phyloP scores from a whole-genome alignment of 2,329 filamentous ascomycete species.

The Paraconiothyrium sp. region DNA sequence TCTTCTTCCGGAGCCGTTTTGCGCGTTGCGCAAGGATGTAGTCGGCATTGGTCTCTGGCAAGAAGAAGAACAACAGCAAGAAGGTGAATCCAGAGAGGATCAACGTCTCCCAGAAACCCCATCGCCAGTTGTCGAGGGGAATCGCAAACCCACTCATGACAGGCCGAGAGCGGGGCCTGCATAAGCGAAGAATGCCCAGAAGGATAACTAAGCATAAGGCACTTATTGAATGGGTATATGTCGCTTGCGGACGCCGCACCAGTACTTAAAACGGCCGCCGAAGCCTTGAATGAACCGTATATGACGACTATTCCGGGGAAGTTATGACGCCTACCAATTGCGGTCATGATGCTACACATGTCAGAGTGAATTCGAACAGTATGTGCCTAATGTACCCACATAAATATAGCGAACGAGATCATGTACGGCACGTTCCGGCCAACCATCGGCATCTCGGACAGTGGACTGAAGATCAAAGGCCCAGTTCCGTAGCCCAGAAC shows the following conservation, averaged over 20 bases:
- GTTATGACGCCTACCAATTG: slow-evolving; percentile 69
- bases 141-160: slow-evolving; percentile 35
- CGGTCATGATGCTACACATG: slow-evolving; percentile 59
- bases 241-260: slow-evolving; percentile 35
- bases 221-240: slow-evolving; percentile 46
- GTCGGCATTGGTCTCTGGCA: slow-evolving; percentile 35
- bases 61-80: slow-evolving; percentile 31
- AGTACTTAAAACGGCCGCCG: slow-evolving; percentile 31
- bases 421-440: slow-evolving; percentile 74
- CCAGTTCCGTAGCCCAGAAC: slow-evolving; percentile 74
- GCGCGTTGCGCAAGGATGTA: slow-evolving; percentile 39
- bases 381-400: slow-evolving; percentile 33
- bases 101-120: slow-evolving; percentile 37
- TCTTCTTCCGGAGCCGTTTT: slow-evolving; percentile 43
- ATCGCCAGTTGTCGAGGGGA: slow-evolving; percentile 32
- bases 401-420: slow-evolving; percentile 70
- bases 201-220: slow-evolving; percentile 46
- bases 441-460: slow-evolving; percentile 65
- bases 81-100: slow-evolving; percentile 34
- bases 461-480: slow-evolving; percentile 60
- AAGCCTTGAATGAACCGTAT: slow-evolving; percentile 40
- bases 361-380: too few relatives aligned
- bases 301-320: slow-evolving; percentile 68
- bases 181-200: slow-evolving; percentile 47
- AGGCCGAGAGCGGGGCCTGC: slow-evolving; percentile 37